Conservation (phyloP, 2,329 filamentous ascomycete species). For the Rosellinia necatrix region DNA sequence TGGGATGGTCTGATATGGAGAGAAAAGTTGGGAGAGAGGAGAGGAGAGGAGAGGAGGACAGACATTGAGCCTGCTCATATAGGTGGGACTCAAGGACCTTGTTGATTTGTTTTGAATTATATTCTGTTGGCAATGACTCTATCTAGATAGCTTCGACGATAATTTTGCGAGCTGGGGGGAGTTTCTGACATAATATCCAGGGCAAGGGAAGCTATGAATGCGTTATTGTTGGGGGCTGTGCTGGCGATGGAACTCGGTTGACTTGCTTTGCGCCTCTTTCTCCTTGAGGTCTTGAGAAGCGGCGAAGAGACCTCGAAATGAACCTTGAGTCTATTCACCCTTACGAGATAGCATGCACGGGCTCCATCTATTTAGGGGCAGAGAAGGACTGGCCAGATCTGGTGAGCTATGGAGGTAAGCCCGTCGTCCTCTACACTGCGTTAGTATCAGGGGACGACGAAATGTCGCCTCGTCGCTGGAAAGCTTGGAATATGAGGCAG, state of each 20-base stretch:
- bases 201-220: conserved; percentile 12
- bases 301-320: conserved; percentile 18
- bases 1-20: conserved; percentile 7
- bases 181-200: conserved; percentile 7
- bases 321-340: conserved; percentile 17
- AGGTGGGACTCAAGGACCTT: background rate
- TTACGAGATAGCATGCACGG: conserved; percentile 17
- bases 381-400: conserved; percentile 18
- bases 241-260: conserved; percentile 7
- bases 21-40: conserved; percentile 11
- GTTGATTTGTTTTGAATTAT: conserved; percentile 7
- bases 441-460: conserved; percentile 14
- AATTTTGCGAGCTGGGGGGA: conserved; percentile 4
- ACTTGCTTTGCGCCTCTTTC: conserved; percentile 14
- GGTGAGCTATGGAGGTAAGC: conserved; percentile 16
- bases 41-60: background rate
- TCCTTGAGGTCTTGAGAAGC: conserved; percentile 20
- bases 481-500: conserved; percentile 17
- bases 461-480: conserved; percentile 13
- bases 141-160: conserved; percentile 8
- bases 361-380: conserved; percentile 17
- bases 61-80: conserved; percentile 4
- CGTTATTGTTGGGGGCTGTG: conserved; percentile 4
- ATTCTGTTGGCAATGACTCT: conserved; percentile 9
- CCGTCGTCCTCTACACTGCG: conserved; percentile 13